These are phyloP conservation scores for Psilocybe subaeruginosa DNA, from an alignment of 768 basidiomycete species.

Conservation along the genomic window DNA sequence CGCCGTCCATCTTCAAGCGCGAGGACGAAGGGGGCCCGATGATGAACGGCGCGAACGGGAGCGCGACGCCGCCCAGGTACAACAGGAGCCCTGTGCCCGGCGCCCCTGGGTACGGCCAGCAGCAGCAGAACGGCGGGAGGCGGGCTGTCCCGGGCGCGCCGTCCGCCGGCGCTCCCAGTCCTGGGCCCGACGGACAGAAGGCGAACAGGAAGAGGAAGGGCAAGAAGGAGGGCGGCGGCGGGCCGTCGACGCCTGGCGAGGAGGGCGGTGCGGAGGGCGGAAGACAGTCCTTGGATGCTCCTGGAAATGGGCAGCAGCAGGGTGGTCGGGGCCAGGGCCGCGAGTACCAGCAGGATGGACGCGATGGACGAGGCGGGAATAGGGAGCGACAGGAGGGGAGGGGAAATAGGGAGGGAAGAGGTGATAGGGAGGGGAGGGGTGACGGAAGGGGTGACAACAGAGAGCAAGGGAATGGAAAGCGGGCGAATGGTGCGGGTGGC, in stretches of 20 bases:
- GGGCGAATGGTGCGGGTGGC: conserved; percentile 26
- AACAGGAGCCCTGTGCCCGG: conserved; percentile 62
- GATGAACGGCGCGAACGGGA: conserved; percentile 49
- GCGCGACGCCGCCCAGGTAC: conserved; percentile 66
- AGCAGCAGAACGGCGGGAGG: conserved; percentile 35
- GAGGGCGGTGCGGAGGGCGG: conserved; percentile 48
- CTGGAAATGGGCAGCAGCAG: conserved; percentile 1
- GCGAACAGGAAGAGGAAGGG: conserved; percentile 62
- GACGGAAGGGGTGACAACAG: background rate
- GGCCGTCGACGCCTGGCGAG: conserved; percentile 26
- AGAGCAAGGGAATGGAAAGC: conserved; percentile 28
- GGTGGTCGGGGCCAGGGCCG: conserved; percentile 29
- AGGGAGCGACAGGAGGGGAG: background rate
- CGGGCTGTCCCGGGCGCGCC: conserved; percentile 81
- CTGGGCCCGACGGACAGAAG: conserved; percentile 48
- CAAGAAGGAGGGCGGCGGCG: conserved; percentile 36
- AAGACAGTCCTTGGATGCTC: conserved; percentile 19
- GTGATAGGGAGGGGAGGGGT: conserved; percentile 11
- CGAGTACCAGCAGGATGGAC: background rate
- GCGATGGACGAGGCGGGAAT: too few relatives aligned
- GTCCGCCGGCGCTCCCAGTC: conserved; percentile 41
- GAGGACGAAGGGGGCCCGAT: conserved; percentile 87
- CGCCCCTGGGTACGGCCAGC: conserved; percentile 43
- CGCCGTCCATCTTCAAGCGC: conserved; percentile 87
- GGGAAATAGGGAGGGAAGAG: conserved; percentile 32